phyloP scores from a whole-genome alignment of 768 basidiomycete species.

The Serendipita sp. region DNA sequence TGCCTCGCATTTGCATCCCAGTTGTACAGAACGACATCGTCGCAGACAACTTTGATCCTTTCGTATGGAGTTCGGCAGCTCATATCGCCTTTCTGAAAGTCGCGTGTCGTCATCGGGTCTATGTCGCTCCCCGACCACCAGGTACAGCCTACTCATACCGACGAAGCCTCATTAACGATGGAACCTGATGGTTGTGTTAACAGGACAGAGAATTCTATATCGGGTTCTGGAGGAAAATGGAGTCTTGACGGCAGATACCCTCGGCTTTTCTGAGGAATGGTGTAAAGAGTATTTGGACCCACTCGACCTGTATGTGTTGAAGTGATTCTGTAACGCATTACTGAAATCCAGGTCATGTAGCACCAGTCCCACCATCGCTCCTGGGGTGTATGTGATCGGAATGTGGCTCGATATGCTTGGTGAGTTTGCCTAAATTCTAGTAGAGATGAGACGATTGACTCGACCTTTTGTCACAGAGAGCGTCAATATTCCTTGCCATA shows the following conservation, averaged over 20 bases:
- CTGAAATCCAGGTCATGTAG: not conserved
- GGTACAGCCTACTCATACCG: not conserved
- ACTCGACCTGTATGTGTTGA: not conserved
- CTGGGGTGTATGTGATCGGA: not conserved
- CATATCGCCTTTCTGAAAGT: not conserved
- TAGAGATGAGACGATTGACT: not conserved
- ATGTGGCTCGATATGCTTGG: constrained; percentile 5
- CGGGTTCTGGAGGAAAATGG: not conserved
- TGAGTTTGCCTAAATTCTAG: not conserved
- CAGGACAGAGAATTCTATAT: not conserved
- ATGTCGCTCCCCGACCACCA: not conserved
- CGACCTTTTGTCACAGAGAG: not conserved
- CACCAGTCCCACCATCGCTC: not conserved
- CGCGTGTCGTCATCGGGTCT: not conserved
- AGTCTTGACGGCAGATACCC: not conserved
- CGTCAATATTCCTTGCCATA: not conserved
- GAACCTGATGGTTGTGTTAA: not conserved
- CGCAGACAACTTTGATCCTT: not conserved
- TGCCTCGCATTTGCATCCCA: not conserved
- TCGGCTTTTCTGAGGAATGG: not conserved
- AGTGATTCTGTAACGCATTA: not conserved
- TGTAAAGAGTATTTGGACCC: not conserved
- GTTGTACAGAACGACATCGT: not conserved
- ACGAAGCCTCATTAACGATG: not conserved
- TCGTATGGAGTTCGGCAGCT: not conserved